A percentile compares a stretch with the other conserved stretches of the same genome.
These are phyloP conservation scores for Arthroderma sp. DNA, from an alignment of 2,329 filamentous ascomycete genomes.

Conservation along the genomic window DNA sequence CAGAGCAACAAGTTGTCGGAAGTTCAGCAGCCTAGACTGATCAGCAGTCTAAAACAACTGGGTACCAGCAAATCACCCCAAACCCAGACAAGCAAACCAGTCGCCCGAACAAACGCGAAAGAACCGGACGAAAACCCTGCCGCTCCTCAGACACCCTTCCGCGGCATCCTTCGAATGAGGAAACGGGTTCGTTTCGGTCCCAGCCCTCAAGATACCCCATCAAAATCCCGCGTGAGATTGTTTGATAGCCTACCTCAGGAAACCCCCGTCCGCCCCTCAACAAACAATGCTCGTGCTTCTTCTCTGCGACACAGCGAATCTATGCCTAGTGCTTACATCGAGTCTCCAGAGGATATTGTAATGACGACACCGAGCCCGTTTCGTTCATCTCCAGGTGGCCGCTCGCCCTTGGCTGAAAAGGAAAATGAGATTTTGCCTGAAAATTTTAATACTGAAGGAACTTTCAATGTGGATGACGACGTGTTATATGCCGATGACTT, in stretches of 20 bases:
- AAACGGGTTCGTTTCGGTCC: constrained; percentile 24
- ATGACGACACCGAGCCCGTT: constrained; percentile 1
- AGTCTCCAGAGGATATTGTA: not conserved
- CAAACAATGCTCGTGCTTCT: not conserved
- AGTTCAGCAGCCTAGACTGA: no score
- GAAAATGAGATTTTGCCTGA: no score
- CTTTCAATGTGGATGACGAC: constrained; percentile 21
- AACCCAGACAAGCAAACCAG: no score
- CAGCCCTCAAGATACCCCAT: constrained; percentile 22
- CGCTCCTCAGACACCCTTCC: not conserved
- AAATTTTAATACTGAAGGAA: constrained; percentile 5
- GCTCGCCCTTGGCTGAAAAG: no score
- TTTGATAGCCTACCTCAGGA: not conserved
- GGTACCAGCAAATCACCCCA: no score
- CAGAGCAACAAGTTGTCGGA: not conserved
- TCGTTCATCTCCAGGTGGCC: no score
- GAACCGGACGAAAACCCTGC: not conserved
- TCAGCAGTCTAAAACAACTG: no score
- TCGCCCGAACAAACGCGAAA: not conserved
- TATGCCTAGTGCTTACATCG: no score
- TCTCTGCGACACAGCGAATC: no score
- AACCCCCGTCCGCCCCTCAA: not conserved
- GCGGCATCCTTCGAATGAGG: constrained; percentile 10
- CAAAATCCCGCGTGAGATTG: constrained; percentile 11
- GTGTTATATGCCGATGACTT: constrained; percentile 14